Conservation (phyloP, 805 yeast species). For the Cyberlindnera petersonii region DNA sequence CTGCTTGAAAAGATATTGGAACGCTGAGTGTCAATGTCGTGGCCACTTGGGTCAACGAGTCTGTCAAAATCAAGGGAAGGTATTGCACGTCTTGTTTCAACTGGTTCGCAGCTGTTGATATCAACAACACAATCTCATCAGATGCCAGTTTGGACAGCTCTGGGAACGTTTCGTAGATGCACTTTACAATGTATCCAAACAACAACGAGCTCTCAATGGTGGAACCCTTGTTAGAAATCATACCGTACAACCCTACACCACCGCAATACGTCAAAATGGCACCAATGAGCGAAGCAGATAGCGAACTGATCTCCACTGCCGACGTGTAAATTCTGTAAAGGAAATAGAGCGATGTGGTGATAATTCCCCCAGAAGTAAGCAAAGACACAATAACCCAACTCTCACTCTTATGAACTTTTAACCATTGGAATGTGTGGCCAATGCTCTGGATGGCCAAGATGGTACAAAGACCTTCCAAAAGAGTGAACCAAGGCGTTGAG, state of each 20-base stretch:
- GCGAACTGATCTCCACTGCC: slow-evolving; percentile 55
- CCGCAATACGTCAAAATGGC: slow-evolving; percentile 74
- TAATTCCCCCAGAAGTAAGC: slow-evolving; percentile 65
- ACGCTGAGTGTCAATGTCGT: slow-evolving; percentile 22
- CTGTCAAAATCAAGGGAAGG: slow-evolving; percentile 28
- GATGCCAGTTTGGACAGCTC: slow-evolving; percentile 62
- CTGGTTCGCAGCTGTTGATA: slow-evolving; percentile 33
- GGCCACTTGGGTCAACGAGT: slow-evolving; percentile 24
- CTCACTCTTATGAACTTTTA: slow-evolving; percentile 60
- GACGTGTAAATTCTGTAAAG: slow-evolving; percentile 79
- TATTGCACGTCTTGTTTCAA: slow-evolving; percentile 31
- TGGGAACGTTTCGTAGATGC: slow-evolving; percentile 90
- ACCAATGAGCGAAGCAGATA: slow-evolving; percentile 83
- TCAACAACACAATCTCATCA: slow-evolving; percentile 37
- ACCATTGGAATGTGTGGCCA: slow-evolving; percentile 77
- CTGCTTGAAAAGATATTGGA: slow-evolving; percentile 29
- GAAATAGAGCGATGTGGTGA: slow-evolving; percentile 74
- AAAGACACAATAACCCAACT: slow-evolving; percentile 72
- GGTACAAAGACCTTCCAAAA: slow-evolving; percentile 91
- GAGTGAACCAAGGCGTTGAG: slow-evolving; percentile 85
- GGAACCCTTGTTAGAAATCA: slow-evolving; percentile 78
- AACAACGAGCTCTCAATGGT: slow-evolving; percentile 84
- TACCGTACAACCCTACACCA: slow-evolving; percentile 77
- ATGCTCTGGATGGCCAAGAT: slow-evolving; percentile 87
- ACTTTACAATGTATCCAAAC: slow-evolving; percentile 87